Base-by-base conservation (phyloP, 2,329 filamentous ascomycete genomes). In the Ceratocystis ficicola region DNA sequence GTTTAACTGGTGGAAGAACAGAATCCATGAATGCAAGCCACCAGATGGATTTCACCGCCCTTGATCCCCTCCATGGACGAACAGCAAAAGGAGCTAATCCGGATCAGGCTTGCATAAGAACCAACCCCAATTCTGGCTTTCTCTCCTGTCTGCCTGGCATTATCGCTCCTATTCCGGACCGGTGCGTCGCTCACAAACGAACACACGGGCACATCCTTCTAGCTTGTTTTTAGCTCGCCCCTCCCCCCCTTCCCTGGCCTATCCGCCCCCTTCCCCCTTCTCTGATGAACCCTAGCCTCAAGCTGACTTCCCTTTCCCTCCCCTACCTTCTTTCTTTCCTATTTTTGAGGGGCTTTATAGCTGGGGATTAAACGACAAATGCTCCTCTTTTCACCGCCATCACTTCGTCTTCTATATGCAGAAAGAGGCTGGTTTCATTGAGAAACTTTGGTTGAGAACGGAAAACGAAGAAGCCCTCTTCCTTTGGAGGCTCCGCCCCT, bases 1-100 rank as follows among this genome's bases (percentile, higher is more conserved):
- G 28, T 59, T 5, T 36, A n/a, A 59, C 55, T 59, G 55, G 55
- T 59, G 55, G 55, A 59, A 59, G 30, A 36, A 59, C 48, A 59
- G 5, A 59, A 41, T 41, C 36, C 36, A 41, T 41, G 1, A 41
- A 28, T 32, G 17, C 15, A 30, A 36, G 28, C 55, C 55, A 59
- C 55, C n/a, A 36, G 15, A 28, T 7, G 10, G 17, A 20, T n/a
- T 30, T 32, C 55, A 59, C 55, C 55, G 55, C 25, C n/a, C 55
- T 59, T 7, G 3, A 52, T 52, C 55, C 55, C 25, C 25, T 36
- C 20, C 10, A 52, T 52, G 8, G 48, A 52, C 5, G 12, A 22
- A 52, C 25, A 52, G 36, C 36, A 41, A 41, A 41, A 41, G 10
- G 36, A 41, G 36, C 36, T 41, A 41, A 4, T 41, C 36, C 36